Evolutionary conservation across 768 basidiomycete genomes (phyloP), one percentile per base, ranked within the genome.

Genomic region (Coprinopsis sp.): DNA sequence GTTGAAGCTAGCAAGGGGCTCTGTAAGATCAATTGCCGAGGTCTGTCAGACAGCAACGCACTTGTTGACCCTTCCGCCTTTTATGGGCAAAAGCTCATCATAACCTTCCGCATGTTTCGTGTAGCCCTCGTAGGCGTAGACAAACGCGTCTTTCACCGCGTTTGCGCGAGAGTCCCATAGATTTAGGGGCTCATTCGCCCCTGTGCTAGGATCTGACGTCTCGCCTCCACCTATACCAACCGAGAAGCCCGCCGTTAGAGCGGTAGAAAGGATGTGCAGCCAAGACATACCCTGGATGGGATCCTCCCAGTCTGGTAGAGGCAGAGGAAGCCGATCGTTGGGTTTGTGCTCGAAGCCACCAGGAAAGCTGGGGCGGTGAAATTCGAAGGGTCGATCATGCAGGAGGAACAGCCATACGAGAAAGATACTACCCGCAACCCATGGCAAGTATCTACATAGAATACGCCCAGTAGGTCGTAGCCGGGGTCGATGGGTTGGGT

Each of bases 41-140:
- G 28, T 41, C 41, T 22, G 10, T 24, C 34, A 33, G 22, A 24
- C 24, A 16, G 31, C 33, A 42, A 58, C 76, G 58, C 55, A 84
- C 84, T 82, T 82, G 64, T 84, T 67, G 6, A 72, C 54, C 19
- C 61, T 64, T 3, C 56, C 60, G 28, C 77, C 79, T 23, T 73
- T 64, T 18, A 84, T 37, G 0, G 84, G 82, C 6, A 59, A 49
- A 3, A 86, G 60, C 54, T 86, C 84, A 49, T 87, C 84, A 21
- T 69, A 64, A 8, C 77, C 75, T 4, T 68, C 65, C 0, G 83
- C 82, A 53, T 73, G 57, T 8, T 55, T 60, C 53, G 70, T 63
- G 52, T 86, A 86, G 11, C 74, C 76, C 2, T 59, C 57, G 49
- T 82, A 87, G 1, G 82, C 82, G 54, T 84, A 76, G 30, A 75